phyloP scores from a whole-genome alignment of 306 rosid species.

The Quercus robur region DNA sequence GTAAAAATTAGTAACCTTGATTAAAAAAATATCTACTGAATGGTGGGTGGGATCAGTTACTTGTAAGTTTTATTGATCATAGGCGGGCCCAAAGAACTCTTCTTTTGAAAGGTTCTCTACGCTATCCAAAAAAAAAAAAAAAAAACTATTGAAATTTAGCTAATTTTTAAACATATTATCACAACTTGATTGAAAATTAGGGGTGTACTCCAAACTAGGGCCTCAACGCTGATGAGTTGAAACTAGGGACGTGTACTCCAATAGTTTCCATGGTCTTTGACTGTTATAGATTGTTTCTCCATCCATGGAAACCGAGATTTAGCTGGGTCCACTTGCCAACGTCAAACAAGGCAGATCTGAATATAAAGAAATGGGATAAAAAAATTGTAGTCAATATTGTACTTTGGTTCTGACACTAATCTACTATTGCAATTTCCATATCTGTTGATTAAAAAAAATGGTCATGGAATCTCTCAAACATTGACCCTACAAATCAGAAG shows the following conservation, averaged over 20 bases:
- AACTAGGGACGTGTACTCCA: neutral
- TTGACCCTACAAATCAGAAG: neutral
- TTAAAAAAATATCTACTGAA: too few species aligned
- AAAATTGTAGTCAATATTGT: too few species aligned
- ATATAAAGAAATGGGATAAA: neutral
- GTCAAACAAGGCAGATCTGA: neutral
- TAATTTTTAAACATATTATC: too few species aligned
- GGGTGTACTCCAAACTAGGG: neutral
- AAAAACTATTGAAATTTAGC: too few species aligned
- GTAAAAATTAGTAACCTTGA: too few species aligned
- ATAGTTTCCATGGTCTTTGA: neutral
- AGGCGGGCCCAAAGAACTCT: too few species aligned
- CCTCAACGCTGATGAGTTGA: neutral
- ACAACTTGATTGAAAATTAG: too few species aligned
- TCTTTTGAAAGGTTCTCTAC: too few species aligned
- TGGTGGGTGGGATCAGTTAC: too few species aligned
- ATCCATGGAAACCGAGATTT: neutral
- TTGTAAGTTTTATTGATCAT: too few species aligned
- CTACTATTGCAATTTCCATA: neutral
- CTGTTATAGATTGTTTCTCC: neutral
- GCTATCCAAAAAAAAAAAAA: too few species aligned
- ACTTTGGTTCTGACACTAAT: neutral
- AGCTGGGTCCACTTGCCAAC: too few species aligned
- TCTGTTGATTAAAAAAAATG: neutral
- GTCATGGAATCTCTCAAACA: neutral